Percentiles rank a stretch among this genome's conserved stretches.
Evolutionary conservation across 305 asterid species (phyloP).

Genomic region (Euphrasia arctica): DNA sequence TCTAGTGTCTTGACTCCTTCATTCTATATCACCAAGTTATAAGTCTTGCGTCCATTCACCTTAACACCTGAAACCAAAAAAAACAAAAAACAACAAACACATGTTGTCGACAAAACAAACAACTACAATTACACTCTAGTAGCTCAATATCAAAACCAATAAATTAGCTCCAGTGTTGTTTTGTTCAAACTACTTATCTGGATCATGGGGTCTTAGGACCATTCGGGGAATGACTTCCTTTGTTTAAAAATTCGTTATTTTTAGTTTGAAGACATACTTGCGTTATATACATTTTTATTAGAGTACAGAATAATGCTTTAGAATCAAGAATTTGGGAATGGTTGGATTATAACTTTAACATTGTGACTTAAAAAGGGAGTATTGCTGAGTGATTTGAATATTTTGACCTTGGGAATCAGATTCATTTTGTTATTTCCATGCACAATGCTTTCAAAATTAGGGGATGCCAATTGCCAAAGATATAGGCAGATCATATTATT

Average conservation of each 20-base stretch:
- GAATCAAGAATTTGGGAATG: constrained; percentile 30
- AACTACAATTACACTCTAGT: no score
- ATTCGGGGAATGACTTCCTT: not conserved
- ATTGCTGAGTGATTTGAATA: constrained; percentile 14
- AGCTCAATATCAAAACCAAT: not conserved
- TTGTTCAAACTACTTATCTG: constrained; percentile 12
- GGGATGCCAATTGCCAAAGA: constrained; percentile 27
- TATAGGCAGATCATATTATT: constrained; percentile 9
- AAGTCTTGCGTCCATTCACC: no score
- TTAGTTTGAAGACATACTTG: not conserved
- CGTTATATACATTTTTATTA: not conserved
- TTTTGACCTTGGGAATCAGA: constrained; percentile 38
- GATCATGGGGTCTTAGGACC: not conserved
- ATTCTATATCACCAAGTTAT: no score
- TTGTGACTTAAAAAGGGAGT: not conserved
- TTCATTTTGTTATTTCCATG: constrained; percentile 39
- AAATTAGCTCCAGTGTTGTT: constrained; percentile 17
- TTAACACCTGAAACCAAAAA: no score
- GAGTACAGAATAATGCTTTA: constrained; percentile 8
- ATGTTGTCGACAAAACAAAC: no score
- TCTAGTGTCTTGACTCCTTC: no score
- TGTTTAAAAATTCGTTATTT: not conserved
- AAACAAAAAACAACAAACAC: no score
- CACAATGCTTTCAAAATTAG: constrained; percentile 23
- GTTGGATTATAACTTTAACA: constrained; percentile 22